phyloP scores from a whole-genome alignment of 768 basidiomycete genomes.

The Kwoniella bestiolae region DNA sequence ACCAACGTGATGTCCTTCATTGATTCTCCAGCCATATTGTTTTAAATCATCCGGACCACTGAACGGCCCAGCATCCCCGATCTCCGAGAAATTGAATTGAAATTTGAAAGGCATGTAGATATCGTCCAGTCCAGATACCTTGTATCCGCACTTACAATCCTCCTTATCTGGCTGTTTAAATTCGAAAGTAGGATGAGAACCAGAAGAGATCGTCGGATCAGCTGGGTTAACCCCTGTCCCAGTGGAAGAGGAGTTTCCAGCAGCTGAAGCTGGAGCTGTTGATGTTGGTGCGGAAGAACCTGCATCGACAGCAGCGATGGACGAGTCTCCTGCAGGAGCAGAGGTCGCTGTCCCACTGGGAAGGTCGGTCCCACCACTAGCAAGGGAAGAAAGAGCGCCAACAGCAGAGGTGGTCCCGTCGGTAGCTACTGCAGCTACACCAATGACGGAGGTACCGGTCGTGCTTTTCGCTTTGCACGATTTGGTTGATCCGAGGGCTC shows the following conservation, averaged over 20 bases:
- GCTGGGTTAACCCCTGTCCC: neutral
- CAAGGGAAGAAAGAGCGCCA: neutral
- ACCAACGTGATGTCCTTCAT: slow-evolving; percentile 13
- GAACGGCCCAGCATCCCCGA: neutral
- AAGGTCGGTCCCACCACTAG: neutral
- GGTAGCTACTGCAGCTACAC: slow-evolving; percentile 8
- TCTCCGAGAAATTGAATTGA: slow-evolving; percentile 7
- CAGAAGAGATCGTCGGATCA: neutral
- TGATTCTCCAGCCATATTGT: slow-evolving; percentile 13
- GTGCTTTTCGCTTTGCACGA: neutral
- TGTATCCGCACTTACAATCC: slow-evolving; percentile 15
- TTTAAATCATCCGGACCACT: neutral
- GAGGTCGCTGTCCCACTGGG: neutral
- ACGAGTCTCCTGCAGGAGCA: neutral
- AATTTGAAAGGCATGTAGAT: slow-evolving; percentile 11
- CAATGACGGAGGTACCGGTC: neutral
- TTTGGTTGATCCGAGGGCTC: neutral
- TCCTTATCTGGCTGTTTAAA: slow-evolving; percentile 1
- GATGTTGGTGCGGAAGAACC: neutral
- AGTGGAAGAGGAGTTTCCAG: neutral
- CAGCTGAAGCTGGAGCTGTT: neutral
- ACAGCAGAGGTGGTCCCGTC: neutral
- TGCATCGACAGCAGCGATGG: neutral
- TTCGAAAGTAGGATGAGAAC: neutral
- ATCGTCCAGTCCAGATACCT: slow-evolving; percentile 2